A percentile compares a stretch with the other conserved stretches of the same genome.
Evolutionary conservation across 2,329 filamentous ascomycete genomes (phyloP).

Genomic region (Aspergillus sp.): DNA sequence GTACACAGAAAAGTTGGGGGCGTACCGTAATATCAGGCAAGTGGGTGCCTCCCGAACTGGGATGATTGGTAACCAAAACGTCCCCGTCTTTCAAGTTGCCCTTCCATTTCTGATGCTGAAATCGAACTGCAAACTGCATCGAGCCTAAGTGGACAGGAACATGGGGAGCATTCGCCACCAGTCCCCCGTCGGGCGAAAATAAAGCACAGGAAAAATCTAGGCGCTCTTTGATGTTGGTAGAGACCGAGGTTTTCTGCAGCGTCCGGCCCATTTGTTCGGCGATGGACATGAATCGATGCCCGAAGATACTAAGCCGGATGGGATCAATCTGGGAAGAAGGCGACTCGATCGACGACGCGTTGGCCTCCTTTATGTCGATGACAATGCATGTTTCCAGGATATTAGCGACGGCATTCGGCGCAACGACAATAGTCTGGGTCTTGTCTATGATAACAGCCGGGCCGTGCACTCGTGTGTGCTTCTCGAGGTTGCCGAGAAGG

Average conservation of each 20-base stretch:
- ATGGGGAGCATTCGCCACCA: constrained; percentile 60
- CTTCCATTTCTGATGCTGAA: constrained; percentile 60
- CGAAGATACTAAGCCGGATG: constrained; percentile 67
- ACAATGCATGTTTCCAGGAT: constrained; percentile 81
- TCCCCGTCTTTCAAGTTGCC: constrained; percentile 66
- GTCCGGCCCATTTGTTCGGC: constrained; percentile 75
- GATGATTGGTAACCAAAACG: constrained; percentile 57
- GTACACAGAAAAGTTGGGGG: too few relatives aligned
- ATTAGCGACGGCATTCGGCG: constrained; percentile 64
- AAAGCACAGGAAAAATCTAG: constrained; percentile 72
- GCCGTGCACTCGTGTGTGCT: constrained; percentile 39
- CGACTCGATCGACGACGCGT: constrained; percentile 11
- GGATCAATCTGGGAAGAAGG: constrained; percentile 44
- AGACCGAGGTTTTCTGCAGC: constrained; percentile 65
- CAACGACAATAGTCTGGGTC: constrained; percentile 79
- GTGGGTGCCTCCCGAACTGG: constrained; percentile 70
- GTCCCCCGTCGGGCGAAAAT: constrained; percentile 62
- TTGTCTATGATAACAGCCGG: constrained; percentile 71
- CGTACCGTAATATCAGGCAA: constrained; percentile 63
- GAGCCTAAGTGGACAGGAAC: constrained; percentile 69
- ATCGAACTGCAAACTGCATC: constrained; percentile 68
- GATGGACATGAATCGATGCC: constrained; percentile 74
- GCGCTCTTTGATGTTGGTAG: constrained; percentile 74
- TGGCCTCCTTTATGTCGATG: constrained; percentile 62
- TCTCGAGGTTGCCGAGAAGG: constrained; percentile 24